Percentiles rank a stretch among this genome's conserved stretches.
Evolutionary conservation across 805 yeast species (phyloP).

Genomic region (Teunomyces barrocoloradensis): DNA sequence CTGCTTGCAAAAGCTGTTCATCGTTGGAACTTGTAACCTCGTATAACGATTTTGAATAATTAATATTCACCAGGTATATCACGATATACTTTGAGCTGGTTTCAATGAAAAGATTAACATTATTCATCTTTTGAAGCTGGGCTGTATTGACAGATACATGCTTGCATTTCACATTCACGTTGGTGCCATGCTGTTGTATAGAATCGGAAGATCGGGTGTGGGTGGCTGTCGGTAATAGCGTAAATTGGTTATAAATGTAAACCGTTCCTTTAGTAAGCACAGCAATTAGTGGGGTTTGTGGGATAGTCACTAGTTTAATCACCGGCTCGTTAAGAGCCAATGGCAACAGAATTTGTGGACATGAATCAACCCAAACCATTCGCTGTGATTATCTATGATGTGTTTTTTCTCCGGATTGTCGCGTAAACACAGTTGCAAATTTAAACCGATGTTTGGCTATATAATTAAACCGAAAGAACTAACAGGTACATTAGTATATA

Average conservation of each 20-base stretch:
- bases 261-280: conserved; percentile 30
- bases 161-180: conserved; percentile 40
- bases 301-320: conserved; percentile 20
- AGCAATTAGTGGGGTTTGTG: conserved; percentile 24
- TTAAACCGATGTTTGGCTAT: not conserved
- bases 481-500: not conserved
- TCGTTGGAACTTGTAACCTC: conserved; percentile 27
- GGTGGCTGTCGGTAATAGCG: conserved; percentile 43
- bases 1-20: conserved; percentile 32
- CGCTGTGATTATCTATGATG: not conserved
- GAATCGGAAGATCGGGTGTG: conserved; percentile 46
- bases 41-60: conserved; percentile 30
- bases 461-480: not conserved
- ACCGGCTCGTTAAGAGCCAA: conserved; percentile 13
- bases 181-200: conserved; percentile 46
- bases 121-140: conserved; percentile 24
- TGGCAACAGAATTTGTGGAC: conserved; percentile 29
- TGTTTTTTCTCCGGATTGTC: conserved; percentile 1
- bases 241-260: conserved; percentile 27
- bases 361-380: conserved; percentile 38
- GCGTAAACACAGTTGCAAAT: not conserved
- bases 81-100: conserved; percentile 40
- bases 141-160: conserved; percentile 35
- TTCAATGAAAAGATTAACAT: conserved; percentile 36
- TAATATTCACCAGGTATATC: conserved; percentile 38